Evolutionary conservation across 1,139 yeast species (phyloP).

Genomic region (Candida sojae): DNA sequence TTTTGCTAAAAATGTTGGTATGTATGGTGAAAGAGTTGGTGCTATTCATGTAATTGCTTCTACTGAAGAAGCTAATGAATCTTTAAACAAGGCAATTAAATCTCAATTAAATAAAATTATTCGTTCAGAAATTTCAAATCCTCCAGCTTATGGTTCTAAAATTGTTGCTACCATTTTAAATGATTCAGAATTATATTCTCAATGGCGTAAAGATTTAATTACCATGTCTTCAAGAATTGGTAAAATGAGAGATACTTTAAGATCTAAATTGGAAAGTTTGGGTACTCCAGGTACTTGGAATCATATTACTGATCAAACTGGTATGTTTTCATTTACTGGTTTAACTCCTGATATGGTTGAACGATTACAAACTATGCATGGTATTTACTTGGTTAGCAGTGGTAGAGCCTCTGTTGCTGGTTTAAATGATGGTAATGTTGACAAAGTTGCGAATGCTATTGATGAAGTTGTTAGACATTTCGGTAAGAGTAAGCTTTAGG

Average conservation of each 20-base stretch:
- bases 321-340: constrained; percentile 97
- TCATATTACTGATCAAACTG: constrained; percentile 88
- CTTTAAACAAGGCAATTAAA: constrained; percentile 50
- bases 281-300: constrained; percentile 92
- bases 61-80: constrained; percentile 21
- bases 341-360: constrained; percentile 77
- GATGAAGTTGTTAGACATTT: constrained; percentile 67
- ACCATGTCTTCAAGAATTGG: constrained; percentile 88
- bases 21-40: constrained; percentile 98
- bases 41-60: constrained; percentile 76
- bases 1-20: constrained; percentile 96
- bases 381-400: constrained; percentile 72
- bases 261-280: constrained; percentile 56
- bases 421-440: constrained; percentile 77
- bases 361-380: constrained; percentile 75
- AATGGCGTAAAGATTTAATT: constrained; percentile 85
- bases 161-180: constrained; percentile 77
- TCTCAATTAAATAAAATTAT: constrained; percentile 80
- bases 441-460: constrained; percentile 77
- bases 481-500: constrained; percentile 15
- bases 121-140: constrained; percentile 87
- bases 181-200: constrained; percentile 62
- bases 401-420: constrained; percentile 98
- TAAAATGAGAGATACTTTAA: constrained; percentile 71
- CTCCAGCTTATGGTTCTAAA: constrained; percentile 96